A percentile compares a stretch with the other conserved stretches of the same genome.
Conservation (phyloP, 768 basidiomycete genomes). For the Macrolepiota dolichaula region DNA sequence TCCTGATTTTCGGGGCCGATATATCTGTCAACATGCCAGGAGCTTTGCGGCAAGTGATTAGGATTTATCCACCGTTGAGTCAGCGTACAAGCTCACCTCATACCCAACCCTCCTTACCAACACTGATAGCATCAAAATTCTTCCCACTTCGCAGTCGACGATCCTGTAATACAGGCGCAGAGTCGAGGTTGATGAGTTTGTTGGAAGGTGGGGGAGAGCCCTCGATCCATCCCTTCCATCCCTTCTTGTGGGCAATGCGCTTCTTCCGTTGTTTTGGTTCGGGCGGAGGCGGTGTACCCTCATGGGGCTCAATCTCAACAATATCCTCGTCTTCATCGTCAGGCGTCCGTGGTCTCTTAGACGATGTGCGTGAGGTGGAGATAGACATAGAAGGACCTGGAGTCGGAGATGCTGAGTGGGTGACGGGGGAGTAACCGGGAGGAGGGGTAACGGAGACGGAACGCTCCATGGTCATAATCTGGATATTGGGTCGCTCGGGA, state of each 20-base stretch:
- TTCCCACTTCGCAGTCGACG: slow-evolving; percentile 81
- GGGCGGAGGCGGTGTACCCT: slow-evolving; percentile 20
- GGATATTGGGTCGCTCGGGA: slow-evolving; percentile 65
- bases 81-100: slow-evolving; percentile 39
- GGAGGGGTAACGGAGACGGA: slow-evolving; percentile 76
- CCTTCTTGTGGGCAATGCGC: slow-evolving; percentile 69
- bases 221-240: slow-evolving; percentile 92
- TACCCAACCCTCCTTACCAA: slow-evolving; percentile 78
- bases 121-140: slow-evolving; percentile 77
- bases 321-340: slow-evolving; percentile 49
- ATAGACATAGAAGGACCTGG: slow-evolving; percentile 76
- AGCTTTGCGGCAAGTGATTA: slow-evolving; percentile 29
- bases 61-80: slow-evolving; percentile 40
- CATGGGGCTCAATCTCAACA: slow-evolving; percentile 16
- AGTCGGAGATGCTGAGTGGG: slow-evolving; percentile 64
- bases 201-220: slow-evolving; percentile 77
- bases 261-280: slow-evolving; percentile 44
- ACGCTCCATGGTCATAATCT: slow-evolving; percentile 66
- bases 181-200: slow-evolving; percentile 80
- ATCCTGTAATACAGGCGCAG: slow-evolving; percentile 66
- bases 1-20: slow-evolving; percentile 24
- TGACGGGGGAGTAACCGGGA: slow-evolving; percentile 42
- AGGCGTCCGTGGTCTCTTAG: slow-evolving; percentile 76
- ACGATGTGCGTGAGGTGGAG: slow-evolving; percentile 71
- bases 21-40: slow-evolving; percentile 17